These are phyloP conservation scores for Silene uniflora DNA, from an alignment of 148 eudicot species.

Conservation along the genomic window DNA sequence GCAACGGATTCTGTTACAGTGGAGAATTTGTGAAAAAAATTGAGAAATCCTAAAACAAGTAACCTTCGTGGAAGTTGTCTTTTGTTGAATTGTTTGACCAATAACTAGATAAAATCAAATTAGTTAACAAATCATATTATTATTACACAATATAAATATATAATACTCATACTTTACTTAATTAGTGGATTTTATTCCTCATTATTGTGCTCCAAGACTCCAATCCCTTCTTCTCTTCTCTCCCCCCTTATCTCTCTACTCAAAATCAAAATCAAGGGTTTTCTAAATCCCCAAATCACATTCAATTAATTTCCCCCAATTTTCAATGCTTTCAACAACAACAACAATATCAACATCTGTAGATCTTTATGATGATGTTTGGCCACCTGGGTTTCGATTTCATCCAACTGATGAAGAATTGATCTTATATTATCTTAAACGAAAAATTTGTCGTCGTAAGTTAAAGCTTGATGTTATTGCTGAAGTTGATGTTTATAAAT, in stretches of 20 bases:
- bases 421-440: slow-evolving; percentile 67
- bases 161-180: background rate
- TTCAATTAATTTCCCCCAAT: background rate
- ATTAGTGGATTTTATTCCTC: too few relatives aligned
- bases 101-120: background rate
- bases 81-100: background rate
- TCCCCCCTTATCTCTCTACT: background rate
- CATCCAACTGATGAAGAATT: slow-evolving; percentile 90
- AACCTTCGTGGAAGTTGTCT: slow-evolving; percentile 1
- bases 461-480: slow-evolving; percentile 55
- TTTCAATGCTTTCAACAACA: background rate
- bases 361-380: slow-evolving; percentile 22
- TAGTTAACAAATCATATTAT: background rate
- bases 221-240: background rate
- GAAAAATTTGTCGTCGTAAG: slow-evolving; percentile 55
- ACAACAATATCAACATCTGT: slow-evolving; percentile 10
- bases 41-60: background rate
- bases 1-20: too few relatives aligned
- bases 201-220: background rate
- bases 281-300: background rate
- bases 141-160: background rate
- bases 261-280: background rate
- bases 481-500: slow-evolving; percentile 82
- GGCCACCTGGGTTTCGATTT: slow-evolving; percentile 88
- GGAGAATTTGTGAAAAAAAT: too few relatives aligned